These are phyloP conservation scores for Drosera spatulata DNA, from an alignment of 179 eudicot genomes.

Conservation along the genomic window DNA sequence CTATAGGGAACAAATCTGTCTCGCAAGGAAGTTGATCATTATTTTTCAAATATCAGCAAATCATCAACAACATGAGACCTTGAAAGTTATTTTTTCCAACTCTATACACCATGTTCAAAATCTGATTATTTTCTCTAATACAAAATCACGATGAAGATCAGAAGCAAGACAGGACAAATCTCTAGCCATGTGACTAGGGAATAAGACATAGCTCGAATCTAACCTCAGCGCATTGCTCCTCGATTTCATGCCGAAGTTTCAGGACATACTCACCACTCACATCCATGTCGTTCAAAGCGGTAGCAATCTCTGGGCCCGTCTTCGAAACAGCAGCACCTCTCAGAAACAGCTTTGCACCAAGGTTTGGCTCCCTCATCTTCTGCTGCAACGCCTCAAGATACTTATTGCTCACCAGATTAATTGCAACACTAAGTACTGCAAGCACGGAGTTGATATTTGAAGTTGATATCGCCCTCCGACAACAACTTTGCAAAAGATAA, in stretches of 20 bases:
- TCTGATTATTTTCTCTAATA: neutral
- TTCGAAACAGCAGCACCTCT: slow-evolving; percentile 89
- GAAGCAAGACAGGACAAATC: neutral
- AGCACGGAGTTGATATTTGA: slow-evolving; percentile 80
- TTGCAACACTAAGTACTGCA: slow-evolving; percentile 63
- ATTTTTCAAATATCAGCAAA: no score
- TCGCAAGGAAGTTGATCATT: no score
- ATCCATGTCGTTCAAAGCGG: slow-evolving; percentile 80
- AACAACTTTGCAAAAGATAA: slow-evolving; percentile 88
- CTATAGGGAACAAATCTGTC: no score
- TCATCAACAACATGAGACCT: no score
- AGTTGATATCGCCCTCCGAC: slow-evolving; percentile 80
- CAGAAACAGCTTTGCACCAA: slow-evolving; percentile 75
- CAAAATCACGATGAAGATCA: neutral
- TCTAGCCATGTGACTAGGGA: neutral
- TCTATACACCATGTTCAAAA: no score
- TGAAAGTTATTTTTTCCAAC: no score
- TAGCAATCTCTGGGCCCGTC: slow-evolving; percentile 81
- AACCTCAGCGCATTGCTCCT: slow-evolving; percentile 89
- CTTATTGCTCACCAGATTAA: slow-evolving; percentile 73
- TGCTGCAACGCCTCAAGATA: slow-evolving; percentile 86
- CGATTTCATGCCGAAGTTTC: slow-evolving; percentile 82
- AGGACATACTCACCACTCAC: slow-evolving; percentile 81
- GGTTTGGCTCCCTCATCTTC: slow-evolving; percentile 83
- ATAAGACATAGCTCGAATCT: slow-evolving; percentile 4